These are phyloP conservation scores for Hyaloscypha bicolor DNA, from an alignment of 495 filamentous ascomycete species.

Conservation along the genomic window DNA sequence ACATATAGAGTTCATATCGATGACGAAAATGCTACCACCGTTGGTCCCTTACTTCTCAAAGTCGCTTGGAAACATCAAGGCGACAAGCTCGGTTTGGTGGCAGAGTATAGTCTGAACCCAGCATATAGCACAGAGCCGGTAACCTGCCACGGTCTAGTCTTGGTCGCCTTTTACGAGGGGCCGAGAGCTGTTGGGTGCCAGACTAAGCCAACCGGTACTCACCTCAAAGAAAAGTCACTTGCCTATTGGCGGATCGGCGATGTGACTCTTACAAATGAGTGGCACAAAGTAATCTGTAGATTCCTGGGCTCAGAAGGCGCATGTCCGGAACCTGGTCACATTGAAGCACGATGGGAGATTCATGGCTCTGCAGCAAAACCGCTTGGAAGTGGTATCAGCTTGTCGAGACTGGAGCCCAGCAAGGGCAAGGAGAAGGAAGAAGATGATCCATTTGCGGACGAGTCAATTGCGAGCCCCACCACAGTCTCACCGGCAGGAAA, in stretches of 20 bases:
- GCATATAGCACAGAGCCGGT: slow-evolving; percentile 57
- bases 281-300: slow-evolving; percentile 76
- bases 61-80: slow-evolving; percentile 84
- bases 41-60: slow-evolving; percentile 76
- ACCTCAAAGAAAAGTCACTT: slow-evolving; percentile 83
- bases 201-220: slow-evolving; percentile 74
- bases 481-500: slow-evolving; percentile 44
- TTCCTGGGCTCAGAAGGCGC: slow-evolving; percentile 72
- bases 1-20: slow-evolving; percentile 93
- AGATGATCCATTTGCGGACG: slow-evolving; percentile 35
- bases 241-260: slow-evolving; percentile 92
- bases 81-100: slow-evolving; percentile 77
- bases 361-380: neutral
- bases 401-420: slow-evolving; percentile 27
- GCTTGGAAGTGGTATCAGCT: slow-evolving; percentile 24
- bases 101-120: slow-evolving; percentile 87
- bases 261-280: slow-evolving; percentile 54
- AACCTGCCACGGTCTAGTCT: slow-evolving; percentile 75
- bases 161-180: slow-evolving; percentile 79
- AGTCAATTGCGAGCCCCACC: slow-evolving; percentile 17
- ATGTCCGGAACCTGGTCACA: slow-evolving; percentile 71
- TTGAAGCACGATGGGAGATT: slow-evolving; percentile 80
- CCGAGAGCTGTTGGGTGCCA: slow-evolving; percentile 63
- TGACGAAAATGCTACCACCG: slow-evolving; percentile 57
- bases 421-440: slow-evolving; percentile 34